Evolutionary conservation across 768 basidiomycete species (phyloP), one percentile per base, ranked within the genome.

Genomic region (Pulveroboletus sp.): DNA sequence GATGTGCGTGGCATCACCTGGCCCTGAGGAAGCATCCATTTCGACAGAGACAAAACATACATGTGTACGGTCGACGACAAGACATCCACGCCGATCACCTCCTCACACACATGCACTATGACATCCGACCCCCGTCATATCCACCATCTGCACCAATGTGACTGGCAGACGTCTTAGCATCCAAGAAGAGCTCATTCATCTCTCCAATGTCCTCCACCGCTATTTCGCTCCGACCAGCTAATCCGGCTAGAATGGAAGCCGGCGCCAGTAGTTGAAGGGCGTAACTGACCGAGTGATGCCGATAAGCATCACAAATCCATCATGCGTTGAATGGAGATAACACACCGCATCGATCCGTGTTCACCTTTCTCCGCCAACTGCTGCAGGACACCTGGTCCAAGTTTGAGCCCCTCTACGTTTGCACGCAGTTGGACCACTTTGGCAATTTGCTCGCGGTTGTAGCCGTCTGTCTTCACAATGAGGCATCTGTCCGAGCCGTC

Each of bases 141-240:
- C 69, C 66, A 5, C 68, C 71, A 24, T 66, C 64, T 14, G 68
- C 75, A 56, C 69, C 68, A 32, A 83, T 81, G 53, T 78, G 73
- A 21, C 67, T 63, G n/a, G 84, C 84, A 49, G 78, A 80, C 0
- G 87, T 85, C 65, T 93, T 95, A 17, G 95, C 93, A 67, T 98
- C 94, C 60, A 97, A 74, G 76, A 99, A 99, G 30, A 99, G 73
- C 63, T 91, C 90, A 56, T 85, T 86, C 85, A 96, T 93, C 76
- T 97, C 93, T 31, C 79, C 77, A 43, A 98, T 83, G 67, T 99
- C 96, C 56, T 97, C 93, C 3, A 84, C 70, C 53, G 83, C 80
- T 49, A 98, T 91, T 60, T 93, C 85, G 31, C 70, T 76, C 51
- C 92, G 83, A 3, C 94, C 93, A 0, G 77, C 79, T 28, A 93